phyloP scores from a whole-genome alignment of 225 moss, liverwort and hornwort species.

The Rhytidiadelphus loreus region DNA sequence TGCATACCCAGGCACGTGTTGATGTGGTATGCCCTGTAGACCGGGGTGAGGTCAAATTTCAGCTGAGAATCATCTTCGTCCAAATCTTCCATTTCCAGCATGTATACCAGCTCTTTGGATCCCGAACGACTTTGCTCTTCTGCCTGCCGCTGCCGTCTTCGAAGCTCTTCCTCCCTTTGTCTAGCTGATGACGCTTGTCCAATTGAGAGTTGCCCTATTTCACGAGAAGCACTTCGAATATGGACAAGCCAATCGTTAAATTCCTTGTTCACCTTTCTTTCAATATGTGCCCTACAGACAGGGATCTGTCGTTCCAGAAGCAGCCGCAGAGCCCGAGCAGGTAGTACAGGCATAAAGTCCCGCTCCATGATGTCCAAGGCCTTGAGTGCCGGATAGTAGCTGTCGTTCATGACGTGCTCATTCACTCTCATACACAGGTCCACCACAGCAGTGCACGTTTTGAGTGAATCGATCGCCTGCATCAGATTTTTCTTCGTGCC shows the following conservation, averaged over 20 bases:
- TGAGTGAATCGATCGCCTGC: conserved; percentile 74
- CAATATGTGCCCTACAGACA: conserved; percentile 70
- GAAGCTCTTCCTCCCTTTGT: conserved; percentile 79
- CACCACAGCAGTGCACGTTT: conserved; percentile 80
- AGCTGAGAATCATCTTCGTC: conserved; percentile 86
- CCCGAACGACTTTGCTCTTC: conserved; percentile 96
- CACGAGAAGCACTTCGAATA: conserved; percentile 72
- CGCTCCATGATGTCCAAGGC: conserved; percentile 85
- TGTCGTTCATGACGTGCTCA: conserved; percentile 66
- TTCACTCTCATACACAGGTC: conserved; percentile 80
- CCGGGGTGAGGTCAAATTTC: conserved; percentile 94
- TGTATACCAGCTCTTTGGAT: conserved; percentile 77
- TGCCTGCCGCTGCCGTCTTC: conserved; percentile 80
- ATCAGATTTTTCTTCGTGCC: conserved; percentile 83
- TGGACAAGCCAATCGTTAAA: conserved; percentile 99
- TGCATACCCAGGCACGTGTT: conserved; percentile 86
- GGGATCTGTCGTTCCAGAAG: conserved; percentile 88
- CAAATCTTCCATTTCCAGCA: conserved; percentile 86
- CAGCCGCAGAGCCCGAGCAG: conserved; percentile 70
- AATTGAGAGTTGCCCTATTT: conserved; percentile 83
- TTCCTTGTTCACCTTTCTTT: conserved; percentile 86
- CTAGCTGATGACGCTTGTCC: conserved; percentile 87
- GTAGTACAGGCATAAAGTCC: conserved; percentile 73
- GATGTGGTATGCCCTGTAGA: conserved; percentile 86
- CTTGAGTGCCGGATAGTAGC: conserved; percentile 92